Conservation (phyloP, 176 grass and related monocot species). For the Pharus latifolius region DNA sequence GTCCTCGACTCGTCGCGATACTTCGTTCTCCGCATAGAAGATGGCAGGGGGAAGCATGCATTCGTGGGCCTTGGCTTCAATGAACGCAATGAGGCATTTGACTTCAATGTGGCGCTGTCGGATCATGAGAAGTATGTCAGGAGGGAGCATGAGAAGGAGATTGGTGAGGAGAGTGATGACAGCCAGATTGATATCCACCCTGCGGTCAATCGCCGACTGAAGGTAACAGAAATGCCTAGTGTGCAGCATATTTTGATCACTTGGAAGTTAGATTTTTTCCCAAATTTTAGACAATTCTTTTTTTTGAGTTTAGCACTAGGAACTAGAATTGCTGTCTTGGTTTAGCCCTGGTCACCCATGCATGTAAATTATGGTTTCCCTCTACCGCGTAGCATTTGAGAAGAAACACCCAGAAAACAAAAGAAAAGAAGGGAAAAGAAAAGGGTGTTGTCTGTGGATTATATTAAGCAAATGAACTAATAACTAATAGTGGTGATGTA, state of each 20-base stretch:
- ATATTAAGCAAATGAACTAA: no score
- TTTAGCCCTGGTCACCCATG: neutral
- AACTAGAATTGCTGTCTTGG: neutral
- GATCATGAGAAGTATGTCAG: constrained; percentile 97
- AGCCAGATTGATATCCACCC: constrained; percentile 83
- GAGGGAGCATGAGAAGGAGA: constrained; percentile 93
- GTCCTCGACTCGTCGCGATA: constrained; percentile 94
- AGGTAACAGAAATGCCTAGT: constrained; percentile 28
- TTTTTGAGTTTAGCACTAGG: neutral
- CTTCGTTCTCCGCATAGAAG: constrained; percentile 90
- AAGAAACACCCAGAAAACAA: neutral
- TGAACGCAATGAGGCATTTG: constrained; percentile 96
- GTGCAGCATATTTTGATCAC: neutral
- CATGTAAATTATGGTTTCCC: neutral
- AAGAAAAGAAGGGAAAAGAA: no score
- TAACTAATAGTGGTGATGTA: no score
- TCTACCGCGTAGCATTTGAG: no score
- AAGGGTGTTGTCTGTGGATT: no score
- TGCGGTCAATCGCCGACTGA: constrained; percentile 78
- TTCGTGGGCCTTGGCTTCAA: constrained; percentile 93
- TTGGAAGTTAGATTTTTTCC: neutral
- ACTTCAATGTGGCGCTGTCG: constrained; percentile 94
- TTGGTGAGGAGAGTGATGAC: constrained; percentile 46
- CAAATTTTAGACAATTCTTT: neutral
- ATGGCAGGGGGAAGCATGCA: constrained; percentile 78